Conservation (phyloP, 345 rosid species). For the Clarkia xantiana region DNA sequence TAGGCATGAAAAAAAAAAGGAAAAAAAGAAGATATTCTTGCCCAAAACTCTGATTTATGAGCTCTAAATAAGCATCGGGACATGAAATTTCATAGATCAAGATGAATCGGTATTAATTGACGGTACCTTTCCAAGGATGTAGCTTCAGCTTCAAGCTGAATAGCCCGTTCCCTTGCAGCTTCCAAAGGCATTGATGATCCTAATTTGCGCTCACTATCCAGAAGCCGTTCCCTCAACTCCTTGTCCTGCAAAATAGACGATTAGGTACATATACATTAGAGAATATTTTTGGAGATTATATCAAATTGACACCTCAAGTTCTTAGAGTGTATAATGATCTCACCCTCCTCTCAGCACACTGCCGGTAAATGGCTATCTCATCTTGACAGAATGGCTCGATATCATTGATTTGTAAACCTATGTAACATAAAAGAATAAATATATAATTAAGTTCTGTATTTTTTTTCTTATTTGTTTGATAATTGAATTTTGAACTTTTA, state of each 20-base stretch:
- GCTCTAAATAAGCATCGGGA: background rate
- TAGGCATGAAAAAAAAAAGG: slow-evolving; percentile 3
- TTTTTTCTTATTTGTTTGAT: too few species aligned
- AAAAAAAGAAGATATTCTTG: background rate
- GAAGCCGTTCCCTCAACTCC: slow-evolving; percentile 61
- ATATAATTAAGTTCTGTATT: too few species aligned
- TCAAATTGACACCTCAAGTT: background rate
- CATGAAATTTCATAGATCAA: background rate
- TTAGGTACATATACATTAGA: background rate
- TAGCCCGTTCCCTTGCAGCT: slow-evolving; percentile 55
- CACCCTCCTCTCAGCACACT: slow-evolving; percentile 79
- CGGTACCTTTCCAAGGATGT: slow-evolving; percentile 71
- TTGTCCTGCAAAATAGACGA: slow-evolving; percentile 42
- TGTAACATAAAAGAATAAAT: background rate
- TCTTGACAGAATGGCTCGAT: slow-evolving; percentile 94
- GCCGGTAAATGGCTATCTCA: slow-evolving; percentile 62
- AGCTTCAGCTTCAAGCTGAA: slow-evolving; percentile 73
- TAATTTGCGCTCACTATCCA: slow-evolving; percentile 76
- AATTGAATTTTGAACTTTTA: too few species aligned
- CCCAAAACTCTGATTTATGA: background rate
- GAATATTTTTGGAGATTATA: background rate
- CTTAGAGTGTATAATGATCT: slow-evolving; percentile 3
- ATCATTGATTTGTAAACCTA: slow-evolving; percentile 81
- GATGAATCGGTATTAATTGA: background rate
- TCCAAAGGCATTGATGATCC: slow-evolving; percentile 82